Evolutionary conservation across 495 filamentous ascomycete genomes (phyloP).

Genomic region (Annulohypoxylon stygium): DNA sequence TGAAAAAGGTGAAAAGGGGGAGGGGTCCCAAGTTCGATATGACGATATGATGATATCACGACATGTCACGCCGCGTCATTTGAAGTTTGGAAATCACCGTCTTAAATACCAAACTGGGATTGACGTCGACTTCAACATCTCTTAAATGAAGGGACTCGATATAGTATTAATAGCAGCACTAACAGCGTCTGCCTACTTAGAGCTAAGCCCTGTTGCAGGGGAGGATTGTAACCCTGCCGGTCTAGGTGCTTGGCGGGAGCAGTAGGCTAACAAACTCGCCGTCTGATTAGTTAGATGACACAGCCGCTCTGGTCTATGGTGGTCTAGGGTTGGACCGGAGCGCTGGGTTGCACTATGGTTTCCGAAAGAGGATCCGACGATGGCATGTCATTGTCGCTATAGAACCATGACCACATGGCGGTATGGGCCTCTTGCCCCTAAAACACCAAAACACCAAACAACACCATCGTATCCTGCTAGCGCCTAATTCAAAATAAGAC

Average conservation of each 20-base stretch:
- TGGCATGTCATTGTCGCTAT: neutral
- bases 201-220: conserved; percentile 5
- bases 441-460: neutral
- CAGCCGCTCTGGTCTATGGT: neutral
- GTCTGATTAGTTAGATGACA: conserved; percentile 17
- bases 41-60: neutral
- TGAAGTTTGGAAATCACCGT: neutral
- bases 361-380: neutral
- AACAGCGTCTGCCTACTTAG: conserved; percentile 15
- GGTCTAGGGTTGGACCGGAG: neutral
- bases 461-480: neutral
- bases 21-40: neutral
- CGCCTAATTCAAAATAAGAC: neutral
- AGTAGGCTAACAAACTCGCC: conserved; percentile 14
- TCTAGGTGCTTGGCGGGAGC: conserved; percentile 25
- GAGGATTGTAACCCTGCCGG: conserved; percentile 20
- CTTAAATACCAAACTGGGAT: neutral
- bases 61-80: neutral
- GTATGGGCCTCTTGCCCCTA: neutral
- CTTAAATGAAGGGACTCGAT: conserved; percentile 16
- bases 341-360: neutral
- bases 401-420: neutral
- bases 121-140: neutral
- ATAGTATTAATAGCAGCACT: conserved; percentile 26
- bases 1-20: neutral